Evolutionary conservation across 306 rosid genomes (phyloP).

Genomic region (Quillaja saponaria): DNA sequence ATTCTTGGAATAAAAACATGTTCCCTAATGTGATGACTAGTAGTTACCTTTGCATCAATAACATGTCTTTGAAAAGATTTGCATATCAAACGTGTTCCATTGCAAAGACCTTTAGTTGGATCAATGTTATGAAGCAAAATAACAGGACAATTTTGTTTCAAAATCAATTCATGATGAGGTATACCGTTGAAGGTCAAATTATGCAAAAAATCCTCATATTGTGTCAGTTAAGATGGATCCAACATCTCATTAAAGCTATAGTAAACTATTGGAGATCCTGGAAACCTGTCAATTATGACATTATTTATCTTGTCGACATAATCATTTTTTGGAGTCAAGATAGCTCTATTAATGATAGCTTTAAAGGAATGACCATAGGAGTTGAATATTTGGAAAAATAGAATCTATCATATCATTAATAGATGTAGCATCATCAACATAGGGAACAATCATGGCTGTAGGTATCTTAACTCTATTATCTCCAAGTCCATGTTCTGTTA

Average conservation of each 20-base stretch:
- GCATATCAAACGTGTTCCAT: neutral
- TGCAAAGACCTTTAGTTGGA: neutral
- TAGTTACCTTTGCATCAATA: neutral
- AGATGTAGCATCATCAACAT: no score
- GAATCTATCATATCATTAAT: no score
- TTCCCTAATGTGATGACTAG: neutral
- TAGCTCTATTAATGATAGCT: no score
- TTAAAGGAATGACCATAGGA: no score
- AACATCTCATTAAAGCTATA: no score
- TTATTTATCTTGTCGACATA: neutral
- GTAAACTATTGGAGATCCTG: neutral
- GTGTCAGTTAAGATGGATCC: no score
- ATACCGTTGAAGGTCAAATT: neutral
- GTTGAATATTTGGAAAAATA: no score
- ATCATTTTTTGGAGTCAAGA: no score
- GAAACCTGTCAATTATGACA: neutral
- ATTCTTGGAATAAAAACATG: no score
- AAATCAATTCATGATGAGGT: neutral
- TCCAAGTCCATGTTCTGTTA: neutral
- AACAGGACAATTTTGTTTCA: neutral
- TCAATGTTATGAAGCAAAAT: neutral
- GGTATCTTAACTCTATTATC: neutral
- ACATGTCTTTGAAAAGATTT: no score
- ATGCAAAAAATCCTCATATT: slow-evolving; percentile 3
- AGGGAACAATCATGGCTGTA: neutral